phyloP scores from a whole-genome alignment of 148 eudicot species.

The Vaccinium myrtillus region DNA sequence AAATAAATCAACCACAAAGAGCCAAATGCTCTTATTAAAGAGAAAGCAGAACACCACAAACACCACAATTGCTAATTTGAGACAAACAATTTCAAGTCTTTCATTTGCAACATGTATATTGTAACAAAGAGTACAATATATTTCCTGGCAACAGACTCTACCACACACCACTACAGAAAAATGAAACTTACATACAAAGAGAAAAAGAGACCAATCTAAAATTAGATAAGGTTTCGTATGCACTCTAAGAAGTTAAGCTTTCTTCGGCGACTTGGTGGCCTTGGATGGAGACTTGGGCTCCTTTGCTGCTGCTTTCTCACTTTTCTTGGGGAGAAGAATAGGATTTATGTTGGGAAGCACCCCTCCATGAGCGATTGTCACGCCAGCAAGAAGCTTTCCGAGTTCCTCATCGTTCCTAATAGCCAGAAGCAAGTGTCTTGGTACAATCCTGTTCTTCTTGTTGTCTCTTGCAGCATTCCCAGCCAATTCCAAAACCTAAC shows the following conservation, averaged over 20 bases:
- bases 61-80: conserved; percentile 1
- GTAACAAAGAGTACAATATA: neutral
- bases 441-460: conserved; percentile 46
- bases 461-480: conserved; percentile 51
- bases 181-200: conserved; percentile 7
- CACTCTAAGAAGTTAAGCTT: conserved; percentile 18
- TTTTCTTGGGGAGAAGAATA: conserved; percentile 37
- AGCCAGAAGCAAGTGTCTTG: conserved; percentile 39
- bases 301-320: conserved; percentile 23
- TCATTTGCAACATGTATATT: neutral
- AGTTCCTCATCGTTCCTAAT: conserved; percentile 47
- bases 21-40: neutral
- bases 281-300: conserved; percentile 39
- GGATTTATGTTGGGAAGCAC: conserved; percentile 45
- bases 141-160: neutral
- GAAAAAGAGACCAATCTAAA: neutral
- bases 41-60: neutral
- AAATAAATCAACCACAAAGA: neutral
- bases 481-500: conserved; percentile 46
- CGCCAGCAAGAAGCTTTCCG: conserved; percentile 43
- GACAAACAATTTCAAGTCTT: conserved; percentile 9
- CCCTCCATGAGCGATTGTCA: conserved; percentile 43
- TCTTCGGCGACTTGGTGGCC: conserved; percentile 41
- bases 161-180: neutral
- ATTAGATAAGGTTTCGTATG: neutral